phyloP scores from a whole-genome alignment of 768 basidiomycete species.

The Leccinum aurantiacum region DNA sequence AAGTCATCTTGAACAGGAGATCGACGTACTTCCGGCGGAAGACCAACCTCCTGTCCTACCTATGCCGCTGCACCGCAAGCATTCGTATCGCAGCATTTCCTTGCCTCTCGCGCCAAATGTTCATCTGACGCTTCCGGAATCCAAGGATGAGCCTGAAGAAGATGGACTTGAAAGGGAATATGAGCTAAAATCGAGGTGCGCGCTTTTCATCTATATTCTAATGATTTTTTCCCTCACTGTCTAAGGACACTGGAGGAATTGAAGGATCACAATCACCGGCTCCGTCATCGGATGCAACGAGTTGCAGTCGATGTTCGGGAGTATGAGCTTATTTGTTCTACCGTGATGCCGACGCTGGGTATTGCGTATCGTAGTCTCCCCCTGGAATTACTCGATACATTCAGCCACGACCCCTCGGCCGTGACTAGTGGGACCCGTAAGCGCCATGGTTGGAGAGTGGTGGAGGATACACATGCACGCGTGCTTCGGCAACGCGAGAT shows the following conservation, averaged over 20 bases:
- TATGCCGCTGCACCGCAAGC: slow-evolving; percentile 1
- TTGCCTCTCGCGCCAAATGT: slow-evolving; percentile 30
- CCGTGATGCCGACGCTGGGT: slow-evolving; percentile 48
- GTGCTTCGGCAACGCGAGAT: slow-evolving; percentile 59
- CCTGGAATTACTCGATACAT: slow-evolving; percentile 67
- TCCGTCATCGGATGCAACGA: slow-evolving; percentile 67
- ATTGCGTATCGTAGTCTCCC: slow-evolving; percentile 52
- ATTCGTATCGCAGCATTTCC: slow-evolving; percentile 35
- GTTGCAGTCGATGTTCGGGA: slow-evolving; percentile 63
- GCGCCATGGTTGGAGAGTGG: slow-evolving; percentile 64
- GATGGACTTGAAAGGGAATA: slow-evolving; percentile 52
- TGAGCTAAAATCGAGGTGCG: slow-evolving; percentile 38
- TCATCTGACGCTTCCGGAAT: slow-evolving; percentile 33
- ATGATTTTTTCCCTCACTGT: slow-evolving; percentile 1
- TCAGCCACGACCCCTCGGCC: slow-evolving; percentile 76
- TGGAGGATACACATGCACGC: slow-evolving; percentile 72
- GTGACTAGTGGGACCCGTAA: slow-evolving; percentile 65
- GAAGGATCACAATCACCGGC: slow-evolving; percentile 60
- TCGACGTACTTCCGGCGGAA: not conserved
- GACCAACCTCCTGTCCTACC: slow-evolving; percentile 1
- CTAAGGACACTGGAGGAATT: slow-evolving; percentile 60
- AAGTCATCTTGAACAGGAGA: slow-evolving; percentile 9
- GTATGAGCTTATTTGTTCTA: slow-evolving; percentile 60
- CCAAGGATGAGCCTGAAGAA: slow-evolving; percentile 43
- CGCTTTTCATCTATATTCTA: slow-evolving; percentile 1